These are phyloP conservation scores for Sordariomycetes sp. DNA, from an alignment of 2,329 filamentous ascomycete species.

Conservation along the genomic window DNA sequence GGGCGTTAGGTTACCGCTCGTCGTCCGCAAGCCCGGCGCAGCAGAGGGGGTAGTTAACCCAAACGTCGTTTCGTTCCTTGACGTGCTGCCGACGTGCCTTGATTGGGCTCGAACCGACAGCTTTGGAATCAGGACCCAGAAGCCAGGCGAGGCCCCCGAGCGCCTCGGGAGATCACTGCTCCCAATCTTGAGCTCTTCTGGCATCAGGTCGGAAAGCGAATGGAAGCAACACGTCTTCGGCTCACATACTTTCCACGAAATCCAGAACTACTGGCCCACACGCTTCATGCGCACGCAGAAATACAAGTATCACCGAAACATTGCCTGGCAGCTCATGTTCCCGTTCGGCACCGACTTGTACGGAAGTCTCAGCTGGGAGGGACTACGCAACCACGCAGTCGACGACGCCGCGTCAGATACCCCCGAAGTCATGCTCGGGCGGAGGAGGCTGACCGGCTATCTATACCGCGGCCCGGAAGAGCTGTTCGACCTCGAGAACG, in stretches of 20 bases:
- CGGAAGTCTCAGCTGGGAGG: constrained; percentile 31
- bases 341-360: constrained; percentile 37
- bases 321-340: constrained; percentile 38
- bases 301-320: constrained; percentile 41
- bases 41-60: constrained; percentile 21
- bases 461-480: constrained; percentile 34
- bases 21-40: constrained; percentile 24
- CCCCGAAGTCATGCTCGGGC: constrained; percentile 24
- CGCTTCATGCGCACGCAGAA: constrained; percentile 29
- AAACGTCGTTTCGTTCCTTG: constrained; percentile 34
- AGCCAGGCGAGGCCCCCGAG: constrained; percentile 3
- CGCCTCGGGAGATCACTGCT: constrained; percentile 27
- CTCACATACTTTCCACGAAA: constrained; percentile 43
- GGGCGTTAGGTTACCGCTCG: constrained; percentile 31
- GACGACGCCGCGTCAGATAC: constrained; percentile 4
- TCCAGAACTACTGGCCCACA: constrained; percentile 41
- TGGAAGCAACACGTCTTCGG: constrained; percentile 31
- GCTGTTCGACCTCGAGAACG: constrained; percentile 33
- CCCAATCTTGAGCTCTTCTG: constrained; percentile 20
- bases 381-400: constrained; percentile 1
- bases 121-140: background rate
- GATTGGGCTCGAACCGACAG: constrained; percentile 22
- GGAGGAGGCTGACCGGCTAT: constrained; percentile 28
- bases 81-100: constrained; percentile 34
- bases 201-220: constrained; percentile 7